These are phyloP conservation scores for Ustanciosporium gigantosporum DNA, from an alignment of 1,284 basidiomycete genomes.

Conservation along the genomic window DNA sequence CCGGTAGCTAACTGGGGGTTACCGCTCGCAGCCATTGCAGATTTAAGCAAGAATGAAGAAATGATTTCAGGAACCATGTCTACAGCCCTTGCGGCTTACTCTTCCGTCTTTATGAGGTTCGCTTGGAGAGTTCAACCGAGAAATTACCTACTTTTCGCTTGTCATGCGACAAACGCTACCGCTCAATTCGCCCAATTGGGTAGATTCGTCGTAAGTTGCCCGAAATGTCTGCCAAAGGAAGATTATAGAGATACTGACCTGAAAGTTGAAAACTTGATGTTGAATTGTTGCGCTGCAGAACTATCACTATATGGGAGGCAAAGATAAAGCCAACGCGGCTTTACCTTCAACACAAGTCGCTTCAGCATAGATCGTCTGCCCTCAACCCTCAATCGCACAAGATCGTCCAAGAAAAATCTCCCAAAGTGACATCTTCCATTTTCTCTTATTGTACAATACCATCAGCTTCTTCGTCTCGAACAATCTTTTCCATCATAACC, in stretches of 20 bases:
- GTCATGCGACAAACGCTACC: conserved; percentile 55
- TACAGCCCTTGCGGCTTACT: conserved; percentile 51
- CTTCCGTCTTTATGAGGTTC: conserved; percentile 58
- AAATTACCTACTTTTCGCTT: conserved; percentile 59
- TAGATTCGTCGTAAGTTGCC: conserved; percentile 50
- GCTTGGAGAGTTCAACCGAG: conserved; percentile 58
- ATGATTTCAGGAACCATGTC: conserved; percentile 59
- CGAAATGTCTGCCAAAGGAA: no score
- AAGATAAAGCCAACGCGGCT: conserved; percentile 23
- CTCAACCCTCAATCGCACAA: no score
- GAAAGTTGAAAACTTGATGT: no score
- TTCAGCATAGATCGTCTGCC: conserved; percentile 27
- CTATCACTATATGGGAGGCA: conserved; percentile 50
- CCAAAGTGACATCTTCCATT: no score
- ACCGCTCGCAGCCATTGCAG: conserved; percentile 58
- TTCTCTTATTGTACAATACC: no score
- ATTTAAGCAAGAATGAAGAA: conserved; percentile 57
- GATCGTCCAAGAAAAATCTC: no score
- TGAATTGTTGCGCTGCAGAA: no score
- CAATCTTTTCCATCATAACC: no score
- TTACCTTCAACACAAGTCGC: conserved; percentile 21
- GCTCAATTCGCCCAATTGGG: conserved; percentile 50
- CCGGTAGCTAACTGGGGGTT: conserved; percentile 60
- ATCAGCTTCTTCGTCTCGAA: no score
- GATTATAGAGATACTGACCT: no score